These are phyloP conservation scores for Venturia pyrina DNA, from an alignment of 2,329 filamentous ascomycete genomes.

Conservation along the genomic window DNA sequence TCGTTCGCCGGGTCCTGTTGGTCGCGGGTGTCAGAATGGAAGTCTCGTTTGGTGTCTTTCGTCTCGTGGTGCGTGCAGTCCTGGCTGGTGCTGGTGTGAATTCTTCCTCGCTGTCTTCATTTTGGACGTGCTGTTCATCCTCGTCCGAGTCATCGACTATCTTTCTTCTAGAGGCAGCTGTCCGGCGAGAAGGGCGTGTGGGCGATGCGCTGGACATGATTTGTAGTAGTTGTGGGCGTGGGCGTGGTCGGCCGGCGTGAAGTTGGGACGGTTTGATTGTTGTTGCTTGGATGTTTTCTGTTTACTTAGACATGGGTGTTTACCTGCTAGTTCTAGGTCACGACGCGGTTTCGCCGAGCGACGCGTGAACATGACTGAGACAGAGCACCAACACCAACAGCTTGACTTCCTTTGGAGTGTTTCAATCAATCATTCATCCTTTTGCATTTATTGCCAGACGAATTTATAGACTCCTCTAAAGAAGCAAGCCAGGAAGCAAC, in stretches of 20 bases:
- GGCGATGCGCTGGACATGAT: conserved; percentile 31
- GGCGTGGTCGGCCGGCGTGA: not conserved
- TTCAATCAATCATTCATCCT: too few species aligned
- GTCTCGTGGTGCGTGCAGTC: conserved; percentile 47
- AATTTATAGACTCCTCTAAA: too few species aligned
- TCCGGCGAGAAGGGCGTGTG: conserved; percentile 49
- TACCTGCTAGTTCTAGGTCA: too few species aligned
- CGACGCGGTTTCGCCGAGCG: not conserved
- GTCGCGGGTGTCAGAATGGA: conserved; percentile 32
- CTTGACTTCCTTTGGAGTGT: not conserved
- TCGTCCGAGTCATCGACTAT: conserved; percentile 68
- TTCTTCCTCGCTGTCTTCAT: conserved; percentile 59
- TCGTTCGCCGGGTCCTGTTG: conserved; percentile 33
- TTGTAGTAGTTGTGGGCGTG: not conserved
- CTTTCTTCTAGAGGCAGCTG: conserved; percentile 56
- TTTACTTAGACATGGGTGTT: not conserved
- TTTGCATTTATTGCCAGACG: too few species aligned
- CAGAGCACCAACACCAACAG: not conserved
- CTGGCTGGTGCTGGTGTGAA: conserved; percentile 64
- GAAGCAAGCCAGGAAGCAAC: too few species aligned
- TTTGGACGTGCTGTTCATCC: conserved; percentile 51
- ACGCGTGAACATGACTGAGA: not conserved
- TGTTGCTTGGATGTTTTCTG: not conserved
- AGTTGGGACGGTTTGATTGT: not conserved
- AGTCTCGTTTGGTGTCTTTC: conserved; percentile 41